A percentile compares a stretch with the other conserved stretches of the same genome.
These are phyloP conservation scores for Pyrenochaeta sp. DNA, from an alignment of 2,329 filamentous ascomycete species.

Conservation along the genomic window DNA sequence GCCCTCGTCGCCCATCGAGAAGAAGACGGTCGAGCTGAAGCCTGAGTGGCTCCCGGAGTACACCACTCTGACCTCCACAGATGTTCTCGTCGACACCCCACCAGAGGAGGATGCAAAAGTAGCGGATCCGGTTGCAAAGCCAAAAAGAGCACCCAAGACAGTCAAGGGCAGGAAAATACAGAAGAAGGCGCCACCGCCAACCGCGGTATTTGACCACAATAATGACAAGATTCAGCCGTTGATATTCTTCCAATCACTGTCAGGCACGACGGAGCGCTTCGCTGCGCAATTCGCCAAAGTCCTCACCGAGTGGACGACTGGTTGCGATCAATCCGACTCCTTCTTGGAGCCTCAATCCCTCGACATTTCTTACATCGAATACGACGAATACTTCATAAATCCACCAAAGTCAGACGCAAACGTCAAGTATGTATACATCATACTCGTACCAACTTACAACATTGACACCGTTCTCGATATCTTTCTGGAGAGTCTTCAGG, in stretches of 20 bases:
- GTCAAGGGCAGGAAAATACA: slow-evolving; percentile 45
- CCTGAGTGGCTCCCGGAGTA: slow-evolving; percentile 47
- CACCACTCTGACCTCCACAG: slow-evolving; percentile 28
- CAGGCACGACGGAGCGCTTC: slow-evolving; percentile 79
- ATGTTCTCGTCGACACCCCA: slow-evolving; percentile 37
- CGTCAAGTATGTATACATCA: slow-evolving; percentile 77
- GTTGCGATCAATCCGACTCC: slow-evolving; percentile 42
- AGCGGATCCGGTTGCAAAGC: slow-evolving; percentile 27
- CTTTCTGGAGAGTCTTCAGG: slow-evolving; percentile 84
- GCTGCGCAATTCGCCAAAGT: slow-evolving; percentile 68
- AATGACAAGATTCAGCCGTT: slow-evolving; percentile 70
- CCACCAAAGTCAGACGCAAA: slow-evolving; percentile 67
- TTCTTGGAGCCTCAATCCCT: slow-evolving; percentile 69
- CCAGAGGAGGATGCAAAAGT: slow-evolving; percentile 34
- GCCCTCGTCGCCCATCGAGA: slow-evolving; percentile 41
- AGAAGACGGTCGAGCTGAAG: slow-evolving; percentile 38
- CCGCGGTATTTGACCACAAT: slow-evolving; percentile 32
- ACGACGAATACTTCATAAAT: slow-evolving; percentile 89
- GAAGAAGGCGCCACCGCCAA: slow-evolving; percentile 26
- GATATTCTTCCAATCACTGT: slow-evolving; percentile 90
- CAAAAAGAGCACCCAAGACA: slow-evolving; percentile 46
- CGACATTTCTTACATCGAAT: slow-evolving; percentile 86
- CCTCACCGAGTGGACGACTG: slow-evolving; percentile 56
- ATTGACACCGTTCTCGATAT: slow-evolving; percentile 91
- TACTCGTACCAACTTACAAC: slow-evolving; percentile 90